These are phyloP conservation scores for Blumeriella jaapii DNA, from an alignment of 2,329 filamentous ascomycete species.

Conservation along the genomic window DNA sequence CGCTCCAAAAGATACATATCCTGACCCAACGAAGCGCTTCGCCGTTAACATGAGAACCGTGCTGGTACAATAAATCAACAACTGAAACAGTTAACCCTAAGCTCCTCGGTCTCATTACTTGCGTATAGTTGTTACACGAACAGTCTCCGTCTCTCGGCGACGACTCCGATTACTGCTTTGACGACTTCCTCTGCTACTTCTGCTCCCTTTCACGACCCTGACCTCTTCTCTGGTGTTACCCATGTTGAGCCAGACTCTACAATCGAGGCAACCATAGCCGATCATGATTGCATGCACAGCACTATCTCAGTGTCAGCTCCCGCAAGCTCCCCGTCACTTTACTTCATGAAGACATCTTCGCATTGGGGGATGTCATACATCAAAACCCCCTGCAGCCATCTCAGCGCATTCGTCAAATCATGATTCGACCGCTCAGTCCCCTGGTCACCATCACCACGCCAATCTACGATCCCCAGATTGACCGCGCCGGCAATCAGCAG, in stretches of 20 bases:
- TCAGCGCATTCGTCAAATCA: neutral
- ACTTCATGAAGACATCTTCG: neutral
- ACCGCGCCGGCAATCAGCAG: conserved; percentile 3
- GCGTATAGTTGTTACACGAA: neutral
- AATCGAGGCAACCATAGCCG: conserved; percentile 3
- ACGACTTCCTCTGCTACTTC: neutral
- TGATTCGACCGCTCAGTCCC: conserved; percentile 13
- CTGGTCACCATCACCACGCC: conserved; percentile 4
- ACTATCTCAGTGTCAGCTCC: neutral
- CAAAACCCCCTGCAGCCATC: conserved; percentile 5
- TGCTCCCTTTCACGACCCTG: no score
- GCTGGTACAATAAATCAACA: neutral
- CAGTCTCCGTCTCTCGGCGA: conserved; percentile 3
- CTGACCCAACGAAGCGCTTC: no score
- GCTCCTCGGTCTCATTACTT: neutral
- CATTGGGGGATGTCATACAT: neutral
- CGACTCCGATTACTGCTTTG: conserved; percentile 2
- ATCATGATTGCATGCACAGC: neutral
- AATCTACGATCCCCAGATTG: conserved; percentile 6
- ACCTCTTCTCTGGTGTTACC: conserved; percentile 1
- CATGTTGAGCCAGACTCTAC: conserved; percentile 3
- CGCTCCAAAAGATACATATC: no score
- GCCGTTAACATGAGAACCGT: neutral
- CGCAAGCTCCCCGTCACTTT: neutral
- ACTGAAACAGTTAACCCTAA: neutral